Evolutionary conservation across 2,329 filamentous ascomycete genomes (phyloP), one percentile per base, ranked within the genome.

Genomic region (Metarhizium anisopliae): DNA sequence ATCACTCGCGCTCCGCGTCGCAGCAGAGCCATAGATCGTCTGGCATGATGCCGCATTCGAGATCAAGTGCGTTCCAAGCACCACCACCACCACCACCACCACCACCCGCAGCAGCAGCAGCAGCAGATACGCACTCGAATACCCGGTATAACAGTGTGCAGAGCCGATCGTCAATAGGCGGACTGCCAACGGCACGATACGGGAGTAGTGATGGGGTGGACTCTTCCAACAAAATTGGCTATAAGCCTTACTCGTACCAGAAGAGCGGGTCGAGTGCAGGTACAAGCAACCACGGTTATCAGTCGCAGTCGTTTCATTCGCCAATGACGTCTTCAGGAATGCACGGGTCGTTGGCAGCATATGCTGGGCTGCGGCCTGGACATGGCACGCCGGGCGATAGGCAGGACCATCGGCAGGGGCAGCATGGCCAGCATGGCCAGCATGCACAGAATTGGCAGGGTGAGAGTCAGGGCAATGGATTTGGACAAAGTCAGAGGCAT

Each of bases 241-340:
- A 71, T 58, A 60, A 75, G 50, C 67, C 71, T 10, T 67, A 69
- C 54, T 59, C 66, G n/a, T 68, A 66, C n/a, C 64, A 59, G n/a
- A 62, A 55, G 32, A 60, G 53, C 30, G 55, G 60, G 0, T 51
- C 60, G 0, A 38, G 60, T 2, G 57, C 59, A 2, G 47, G 57
- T 10, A 40, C 38, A 16, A 40, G 38, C 38, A 40, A 13, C 38
- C 38, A 40, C 65, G 3, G n/a, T 10, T 64, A 66, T 16, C 51
- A 60, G 2, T 52, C 58, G 16, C 64, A 62, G n/a, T 16, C 14
- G 14, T 45, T 20, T 45, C 18, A 16, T 30, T 16, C 45, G 45
- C 6, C n/a, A 6, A 29, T 30, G 25, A 14, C 20, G 8, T 49
- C 45, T 29, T n/a, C 20, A 7, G 45, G 45, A 29, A 45, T 16